Percentiles rank a stretch among this genome's conserved stretches.
These are phyloP conservation scores for Cadophora malorum DNA, from an alignment of 2,329 filamentous ascomycete species.

Conservation along the genomic window DNA sequence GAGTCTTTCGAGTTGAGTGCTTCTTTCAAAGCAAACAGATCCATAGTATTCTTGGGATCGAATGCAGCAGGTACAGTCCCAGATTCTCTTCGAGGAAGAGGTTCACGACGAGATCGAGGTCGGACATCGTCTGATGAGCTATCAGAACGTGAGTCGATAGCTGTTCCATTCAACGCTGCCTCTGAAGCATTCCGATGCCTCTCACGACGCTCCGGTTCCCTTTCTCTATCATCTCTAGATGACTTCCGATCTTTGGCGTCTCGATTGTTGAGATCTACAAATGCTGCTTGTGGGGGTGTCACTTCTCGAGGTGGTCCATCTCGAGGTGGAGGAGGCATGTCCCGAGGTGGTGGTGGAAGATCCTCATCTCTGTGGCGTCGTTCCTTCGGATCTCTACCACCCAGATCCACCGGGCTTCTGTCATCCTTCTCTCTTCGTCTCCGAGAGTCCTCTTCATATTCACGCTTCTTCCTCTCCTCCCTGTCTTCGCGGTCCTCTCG, in stretches of 20 bases:
- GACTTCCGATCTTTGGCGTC: constrained; percentile 56
- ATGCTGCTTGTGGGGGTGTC: constrained; percentile 28
- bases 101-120: constrained; percentile 30
- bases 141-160: constrained; percentile 36
- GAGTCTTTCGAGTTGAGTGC: constrained; percentile 39
- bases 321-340: constrained; percentile 28
- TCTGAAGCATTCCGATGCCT: constrained; percentile 31
- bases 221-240: constrained; percentile 42
- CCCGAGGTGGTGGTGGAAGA: constrained; percentile 27
- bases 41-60: constrained; percentile 46
- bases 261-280: constrained; percentile 45
- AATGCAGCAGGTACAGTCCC: constrained; percentile 38
- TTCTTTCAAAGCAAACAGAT: constrained; percentile 44
- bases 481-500: constrained; percentile 40
- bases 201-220: constrained; percentile 29
- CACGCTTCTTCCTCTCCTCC: constrained; percentile 37
- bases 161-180: constrained; percentile 27
- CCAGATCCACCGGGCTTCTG: constrained; percentile 35
- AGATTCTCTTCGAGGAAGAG: constrained; percentile 34
- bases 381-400: constrained; percentile 38
- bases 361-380: constrained; percentile 37
- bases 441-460: constrained; percentile 42
- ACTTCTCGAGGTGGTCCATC: constrained; percentile 24
- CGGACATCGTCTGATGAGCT: constrained; percentile 39
- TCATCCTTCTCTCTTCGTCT: constrained; percentile 39